phyloP scores from a whole-genome alignment of 257 asterid genomes.

The Ilex aquifolium region DNA sequence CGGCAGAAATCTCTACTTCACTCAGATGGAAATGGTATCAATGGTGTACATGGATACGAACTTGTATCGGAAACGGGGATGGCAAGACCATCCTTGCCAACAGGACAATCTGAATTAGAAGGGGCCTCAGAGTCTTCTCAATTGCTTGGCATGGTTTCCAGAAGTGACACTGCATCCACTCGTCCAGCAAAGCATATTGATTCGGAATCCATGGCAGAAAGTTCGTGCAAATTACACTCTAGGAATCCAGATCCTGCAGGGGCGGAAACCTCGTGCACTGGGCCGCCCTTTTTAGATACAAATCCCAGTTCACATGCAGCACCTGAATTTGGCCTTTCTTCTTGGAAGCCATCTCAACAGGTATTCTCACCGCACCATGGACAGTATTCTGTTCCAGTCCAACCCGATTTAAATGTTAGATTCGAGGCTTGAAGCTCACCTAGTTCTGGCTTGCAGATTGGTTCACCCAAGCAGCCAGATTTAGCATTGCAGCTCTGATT shows the following conservation, averaged over 20 bases:
- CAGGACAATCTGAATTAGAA: constrained; percentile 22
- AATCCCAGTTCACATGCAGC: constrained; percentile 28
- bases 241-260: constrained; percentile 2
- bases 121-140: constrained; percentile 15
- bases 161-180: constrained; percentile 10
- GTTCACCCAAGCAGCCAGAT: constrained; percentile 81
- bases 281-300: constrained; percentile 15
- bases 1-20: constrained; percentile 41
- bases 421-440: constrained; percentile 53
- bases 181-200: constrained; percentile 12
- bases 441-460: constrained; percentile 66
- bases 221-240: constrained; percentile 14
- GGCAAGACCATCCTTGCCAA: constrained; percentile 13
- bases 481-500: constrained; percentile 81
- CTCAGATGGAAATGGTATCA: constrained; percentile 44
- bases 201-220: constrained; percentile 14
- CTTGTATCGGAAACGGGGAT: constrained; percentile 22
- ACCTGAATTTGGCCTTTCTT: constrained; percentile 23
- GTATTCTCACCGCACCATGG: constrained; percentile 26
- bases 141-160: constrained; percentile 10
- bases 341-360: constrained; percentile 21
- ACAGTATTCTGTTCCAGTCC: constrained; percentile 14
- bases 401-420: constrained; percentile 69
- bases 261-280: not conserved
- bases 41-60: constrained; percentile 33